Evolutionary conservation across 352 stramenopile genomes (phyloP).

Genomic region (Pythium vanterpoolii): DNA sequence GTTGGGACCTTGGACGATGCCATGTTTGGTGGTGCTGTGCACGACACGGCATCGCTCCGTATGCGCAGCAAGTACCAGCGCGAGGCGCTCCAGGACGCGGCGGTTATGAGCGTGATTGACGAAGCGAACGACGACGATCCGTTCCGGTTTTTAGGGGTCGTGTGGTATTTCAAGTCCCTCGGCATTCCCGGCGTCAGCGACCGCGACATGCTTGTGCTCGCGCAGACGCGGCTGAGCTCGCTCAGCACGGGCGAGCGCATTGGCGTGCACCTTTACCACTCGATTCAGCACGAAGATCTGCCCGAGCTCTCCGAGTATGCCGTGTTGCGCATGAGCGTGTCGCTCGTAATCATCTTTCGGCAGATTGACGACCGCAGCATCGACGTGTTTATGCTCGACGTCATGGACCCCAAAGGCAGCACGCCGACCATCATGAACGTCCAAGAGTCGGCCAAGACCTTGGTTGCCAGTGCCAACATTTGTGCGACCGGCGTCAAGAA

Average conservation of each 20-base stretch:
- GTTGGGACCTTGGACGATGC: constrained; percentile 54
- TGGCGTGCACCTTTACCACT: constrained; percentile 54
- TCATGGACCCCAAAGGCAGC: constrained; percentile 36
- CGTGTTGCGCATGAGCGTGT: constrained; percentile 43
- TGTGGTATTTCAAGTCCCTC: constrained; percentile 31
- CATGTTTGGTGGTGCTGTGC: constrained; percentile 45
- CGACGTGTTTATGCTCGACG: constrained; percentile 46
- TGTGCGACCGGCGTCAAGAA: constrained; percentile 44
- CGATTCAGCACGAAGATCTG: constrained; percentile 43
- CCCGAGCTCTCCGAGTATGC: constrained; percentile 25
- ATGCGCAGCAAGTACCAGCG: constrained; percentile 43
- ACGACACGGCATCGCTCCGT: constrained; percentile 40
- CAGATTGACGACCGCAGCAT: constrained; percentile 37
- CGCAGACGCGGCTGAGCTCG: constrained; percentile 29
- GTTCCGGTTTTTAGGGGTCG: constrained; percentile 55
- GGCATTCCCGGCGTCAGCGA: constrained; percentile 31
- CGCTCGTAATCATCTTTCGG: constrained; percentile 41
- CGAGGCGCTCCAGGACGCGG: constrained; percentile 35
- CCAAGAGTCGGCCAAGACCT: constrained; percentile 36
- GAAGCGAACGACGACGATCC: constrained; percentile 40
- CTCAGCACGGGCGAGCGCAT: constrained; percentile 48
- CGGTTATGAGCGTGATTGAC: constrained; percentile 42
- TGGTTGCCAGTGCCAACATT: constrained; percentile 26
- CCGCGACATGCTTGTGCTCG: constrained; percentile 45
- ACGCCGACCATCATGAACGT: constrained; percentile 38